Base-by-base conservation (phyloP, 805 yeast genomes). In the Yarrowia sp. region DNA sequence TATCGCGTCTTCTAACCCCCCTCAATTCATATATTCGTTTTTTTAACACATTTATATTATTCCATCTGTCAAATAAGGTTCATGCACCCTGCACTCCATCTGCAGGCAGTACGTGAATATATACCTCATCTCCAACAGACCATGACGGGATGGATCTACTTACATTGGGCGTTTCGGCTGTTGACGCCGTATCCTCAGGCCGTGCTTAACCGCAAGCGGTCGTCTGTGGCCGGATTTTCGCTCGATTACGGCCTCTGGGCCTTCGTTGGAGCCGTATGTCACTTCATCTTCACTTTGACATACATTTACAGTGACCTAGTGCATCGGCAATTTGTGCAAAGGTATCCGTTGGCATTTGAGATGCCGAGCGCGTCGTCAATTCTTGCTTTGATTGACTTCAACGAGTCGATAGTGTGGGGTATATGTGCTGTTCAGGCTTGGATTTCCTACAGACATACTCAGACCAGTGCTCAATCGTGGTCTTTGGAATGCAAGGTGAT, bases 191-290 rank as follows among this genome's bases (percentile, higher is more conserved):
- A 56, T n/a, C 40, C 41, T 2, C 65, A 63, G 65, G 51, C 32
- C 16, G 9, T 30, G 16, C 40, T 36, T 2, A 52, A 63, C 28
- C 51, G 43, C 36, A 56, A 58, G 11, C 48, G 65, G 24, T 32
- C 38, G 33, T 38, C 65, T 7, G 65, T 63, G 12, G 48, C 65
- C n/a, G 65, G 65, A 4, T 30, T 63, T 16, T 63, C 65, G 48
- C 38, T 63, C 7, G 65, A 63, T 12, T 41, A 32, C 41, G 65
- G 40, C 11, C 30, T 40, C 24, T 63, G 65, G 65, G 32, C 64
- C 11, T 26, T 56, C 8, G 12, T 61, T 1, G 64, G 64, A 8
- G 35, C 64, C 19, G 9, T 48, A 2, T 36, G 43, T 10, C 64
- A 61, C 14, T 12, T 61, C 16, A 6, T 61, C 19, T 61, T 46